Evolutionary conservation across 768 basidiomycete species (phyloP).

Genomic region (Suillus discolor): DNA sequence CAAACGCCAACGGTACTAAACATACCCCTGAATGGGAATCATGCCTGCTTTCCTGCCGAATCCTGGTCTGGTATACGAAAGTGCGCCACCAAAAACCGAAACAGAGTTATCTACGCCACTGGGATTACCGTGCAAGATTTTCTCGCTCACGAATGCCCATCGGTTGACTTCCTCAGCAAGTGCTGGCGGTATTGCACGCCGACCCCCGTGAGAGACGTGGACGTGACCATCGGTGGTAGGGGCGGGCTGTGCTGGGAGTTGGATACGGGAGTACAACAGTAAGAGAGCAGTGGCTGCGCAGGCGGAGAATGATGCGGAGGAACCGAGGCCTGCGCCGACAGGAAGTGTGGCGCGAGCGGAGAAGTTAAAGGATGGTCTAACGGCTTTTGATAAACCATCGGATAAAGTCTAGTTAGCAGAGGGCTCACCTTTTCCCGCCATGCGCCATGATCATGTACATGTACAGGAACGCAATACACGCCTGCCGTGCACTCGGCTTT

Average conservation of each 20-base stretch:
- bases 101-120: slow-evolving; percentile 98
- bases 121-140: slow-evolving; percentile 95
- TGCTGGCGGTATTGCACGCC: slow-evolving; percentile 60
- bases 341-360: slow-evolving; percentile 87
- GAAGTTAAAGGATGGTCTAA: slow-evolving; percentile 78
- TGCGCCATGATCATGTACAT: slow-evolving; percentile 81
- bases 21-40: slow-evolving; percentile 81
- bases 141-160: slow-evolving; percentile 95
- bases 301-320: slow-evolving; percentile 93
- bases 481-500: slow-evolving; percentile 42
- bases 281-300: slow-evolving; percentile 83
- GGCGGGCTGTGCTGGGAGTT: slow-evolving; percentile 51
- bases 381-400: slow-evolving; percentile 9
- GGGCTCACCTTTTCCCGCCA: slow-evolving; percentile 55
- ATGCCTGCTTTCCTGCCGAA: slow-evolving; percentile 80
- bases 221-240: slow-evolving; percentile 52
- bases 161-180: slow-evolving; percentile 83
- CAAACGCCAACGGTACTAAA: not conserved
- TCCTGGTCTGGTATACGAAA: slow-evolving; percentile 84
- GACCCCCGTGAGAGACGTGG: slow-evolving; percentile 65
- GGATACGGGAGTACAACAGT: slow-evolving; percentile 71
- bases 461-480: slow-evolving; percentile 84
- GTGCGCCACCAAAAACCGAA: slow-evolving; percentile 87
- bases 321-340: slow-evolving; percentile 94
- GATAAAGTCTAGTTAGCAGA: slow-evolving; percentile 13